Evolutionary conservation across 495 filamentous ascomycete genomes (phyloP).

Genomic region (Aspergillus biplanus): DNA sequence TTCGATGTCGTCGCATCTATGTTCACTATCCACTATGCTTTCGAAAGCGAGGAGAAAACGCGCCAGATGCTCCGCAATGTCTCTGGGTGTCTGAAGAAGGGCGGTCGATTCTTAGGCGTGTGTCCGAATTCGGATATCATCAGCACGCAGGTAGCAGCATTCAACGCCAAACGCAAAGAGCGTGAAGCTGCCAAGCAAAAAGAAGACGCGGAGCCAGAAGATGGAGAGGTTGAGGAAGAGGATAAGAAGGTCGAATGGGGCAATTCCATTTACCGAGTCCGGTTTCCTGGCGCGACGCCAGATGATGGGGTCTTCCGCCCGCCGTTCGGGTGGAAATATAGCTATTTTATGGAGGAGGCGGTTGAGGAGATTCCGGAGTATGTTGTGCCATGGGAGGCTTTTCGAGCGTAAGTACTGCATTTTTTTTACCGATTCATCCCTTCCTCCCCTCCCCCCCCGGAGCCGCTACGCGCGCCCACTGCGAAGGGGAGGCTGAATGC

Average conservation of each 20-base stretch:
- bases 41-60: slow-evolving; percentile 86
- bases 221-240: slow-evolving; percentile 57
- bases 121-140: slow-evolving; percentile 94
- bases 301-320: slow-evolving; percentile 82
- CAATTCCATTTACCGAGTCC: slow-evolving; percentile 86
- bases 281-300: slow-evolving; percentile 80
- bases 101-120: slow-evolving; percentile 88
- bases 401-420: slow-evolving; percentile 65
- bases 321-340: slow-evolving; percentile 97
- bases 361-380: slow-evolving; percentile 97
- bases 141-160: slow-evolving; percentile 62
- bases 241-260: slow-evolving; percentile 73
- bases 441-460: background rate
- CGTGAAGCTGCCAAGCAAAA: slow-evolving; percentile 37
- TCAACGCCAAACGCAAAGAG: slow-evolving; percentile 63
- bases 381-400: slow-evolving; percentile 97
- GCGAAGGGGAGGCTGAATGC: too few species aligned
- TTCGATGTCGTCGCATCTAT: slow-evolving; percentile 98
- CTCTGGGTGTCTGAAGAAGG: slow-evolving; percentile 84
- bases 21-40: slow-evolving; percentile 99
- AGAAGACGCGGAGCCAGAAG: slow-evolving; percentile 36
- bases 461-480: background rate
- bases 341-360: slow-evolving; percentile 91
- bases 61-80: slow-evolving; percentile 94
- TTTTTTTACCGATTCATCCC: background rate